These are phyloP conservation scores for Canna indica DNA, from an alignment of 176 grass and related monocot genomes.

Conservation along the genomic window DNA sequence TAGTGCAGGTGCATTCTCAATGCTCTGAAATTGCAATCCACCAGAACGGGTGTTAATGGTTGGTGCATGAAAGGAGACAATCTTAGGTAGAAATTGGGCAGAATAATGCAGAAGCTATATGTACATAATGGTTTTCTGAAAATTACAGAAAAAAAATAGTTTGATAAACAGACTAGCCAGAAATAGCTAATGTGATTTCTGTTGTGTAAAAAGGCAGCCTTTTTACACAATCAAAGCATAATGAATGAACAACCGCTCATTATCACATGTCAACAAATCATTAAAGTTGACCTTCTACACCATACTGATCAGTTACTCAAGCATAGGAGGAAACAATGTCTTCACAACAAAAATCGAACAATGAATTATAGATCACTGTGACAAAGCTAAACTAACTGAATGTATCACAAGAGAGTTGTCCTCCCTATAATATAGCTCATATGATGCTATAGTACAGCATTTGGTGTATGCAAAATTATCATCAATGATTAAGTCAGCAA, in stretches of 20 bases:
- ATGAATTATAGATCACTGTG: neutral
- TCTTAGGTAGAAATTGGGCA: neutral
- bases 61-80: neutral
- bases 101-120: neutral
- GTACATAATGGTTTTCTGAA: neutral
- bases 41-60: neutral
- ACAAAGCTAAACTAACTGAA: neutral
- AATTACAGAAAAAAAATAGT: neutral
- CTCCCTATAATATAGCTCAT: no score
- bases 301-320: no score
- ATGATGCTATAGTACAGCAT: neutral
- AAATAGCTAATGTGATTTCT: neutral
- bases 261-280: no score
- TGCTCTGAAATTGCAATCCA: slow-evolving; percentile 45
- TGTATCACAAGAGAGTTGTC: neutral
- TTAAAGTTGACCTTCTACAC: no score
- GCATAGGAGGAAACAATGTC: no score
- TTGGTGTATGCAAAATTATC: neutral
- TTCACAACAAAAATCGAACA: neutral
- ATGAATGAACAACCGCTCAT: no score
- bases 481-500: neutral
- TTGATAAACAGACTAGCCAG: neutral
- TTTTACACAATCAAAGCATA: neutral
- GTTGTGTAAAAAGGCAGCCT: neutral
- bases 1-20: slow-evolving; percentile 72